Evolutionary conservation across 768 basidiomycete species (phyloP).

Genomic region (Mycena rebaudengoi): DNA sequence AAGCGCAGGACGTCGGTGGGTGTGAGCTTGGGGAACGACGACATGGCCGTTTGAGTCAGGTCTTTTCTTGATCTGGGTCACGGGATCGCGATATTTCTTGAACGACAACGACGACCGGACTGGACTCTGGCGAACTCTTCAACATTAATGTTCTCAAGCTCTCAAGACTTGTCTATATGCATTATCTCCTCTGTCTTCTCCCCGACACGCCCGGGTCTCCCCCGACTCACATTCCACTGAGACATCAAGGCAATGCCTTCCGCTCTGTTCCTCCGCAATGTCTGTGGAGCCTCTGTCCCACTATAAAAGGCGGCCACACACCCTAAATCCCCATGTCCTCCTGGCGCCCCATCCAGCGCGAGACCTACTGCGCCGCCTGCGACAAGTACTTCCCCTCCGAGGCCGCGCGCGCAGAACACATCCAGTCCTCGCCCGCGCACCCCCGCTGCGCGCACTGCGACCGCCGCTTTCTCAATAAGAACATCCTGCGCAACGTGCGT

Average conservation of each 20-base stretch:
- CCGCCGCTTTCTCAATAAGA: constrained; percentile 29
- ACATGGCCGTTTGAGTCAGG: constrained; percentile 16
- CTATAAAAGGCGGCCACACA: too few species aligned
- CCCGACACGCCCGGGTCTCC: too few species aligned
- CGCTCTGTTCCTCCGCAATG: too few species aligned
- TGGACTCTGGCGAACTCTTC: too few species aligned
- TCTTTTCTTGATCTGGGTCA: constrained; percentile 14
- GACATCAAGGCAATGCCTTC: too few species aligned
- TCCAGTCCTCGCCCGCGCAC: constrained; percentile 21
- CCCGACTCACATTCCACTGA: too few species aligned
- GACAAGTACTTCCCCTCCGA: constrained; percentile 29
- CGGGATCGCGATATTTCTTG: constrained; percentile 25
- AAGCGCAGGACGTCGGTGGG: constrained; percentile 69
- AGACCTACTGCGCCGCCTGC: constrained; percentile 31
- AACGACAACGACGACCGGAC: too few species aligned
- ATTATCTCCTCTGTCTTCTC: not conserved
- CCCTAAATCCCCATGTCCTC: not conserved
- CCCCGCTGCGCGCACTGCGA: constrained; percentile 32
- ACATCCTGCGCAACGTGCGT: constrained; percentile 29
- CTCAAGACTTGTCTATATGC: too few species aligned
- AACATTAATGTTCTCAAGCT: too few species aligned
- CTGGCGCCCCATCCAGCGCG: constrained; percentile 8
- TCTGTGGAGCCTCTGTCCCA: too few species aligned
- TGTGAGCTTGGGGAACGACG: constrained; percentile 62
- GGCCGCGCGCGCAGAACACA: constrained; percentile 26